phyloP scores from a whole-genome alignment of 2,329 filamentous ascomycete species.

The Helotiales sp. region DNA sequence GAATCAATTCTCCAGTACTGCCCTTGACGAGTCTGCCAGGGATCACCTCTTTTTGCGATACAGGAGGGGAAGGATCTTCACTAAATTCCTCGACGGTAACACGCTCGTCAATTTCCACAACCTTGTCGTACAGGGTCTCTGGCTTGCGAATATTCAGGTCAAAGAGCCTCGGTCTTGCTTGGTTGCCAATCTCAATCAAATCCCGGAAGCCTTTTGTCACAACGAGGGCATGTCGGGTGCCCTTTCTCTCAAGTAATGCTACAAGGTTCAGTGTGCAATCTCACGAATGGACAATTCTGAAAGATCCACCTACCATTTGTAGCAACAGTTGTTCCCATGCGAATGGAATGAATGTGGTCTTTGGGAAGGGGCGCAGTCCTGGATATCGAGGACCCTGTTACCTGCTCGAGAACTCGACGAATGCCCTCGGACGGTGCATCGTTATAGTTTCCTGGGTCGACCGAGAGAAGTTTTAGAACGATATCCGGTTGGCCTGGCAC shows the following conservation, averaged over 20 bases:
- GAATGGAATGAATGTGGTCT: conserved; percentile 60
- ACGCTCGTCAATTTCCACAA: neutral
- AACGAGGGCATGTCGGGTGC: conserved; percentile 68
- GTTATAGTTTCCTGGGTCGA: conserved; percentile 66
- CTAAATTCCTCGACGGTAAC: neutral
- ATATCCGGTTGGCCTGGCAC: conserved; percentile 50
- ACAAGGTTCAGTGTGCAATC: neutral
- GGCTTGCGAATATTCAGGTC: neutral
- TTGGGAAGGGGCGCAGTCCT: conserved; percentile 64
- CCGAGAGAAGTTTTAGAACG: conserved; percentile 72
- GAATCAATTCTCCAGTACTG: neutral
- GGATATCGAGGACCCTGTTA: conserved; percentile 58
- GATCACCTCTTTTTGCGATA: neutral
- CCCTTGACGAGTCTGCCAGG: neutral
- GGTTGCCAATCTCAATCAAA: conserved; percentile 69
- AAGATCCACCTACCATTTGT: conserved; percentile 53
- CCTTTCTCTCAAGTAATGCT: conserved; percentile 66
- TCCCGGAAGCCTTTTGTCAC: conserved; percentile 73
- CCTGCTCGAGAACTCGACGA: conserved; percentile 59
- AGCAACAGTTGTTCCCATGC: conserved; percentile 77
- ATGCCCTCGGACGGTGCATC: conserved; percentile 71
- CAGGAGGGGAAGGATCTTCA: neutral
- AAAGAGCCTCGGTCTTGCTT: conserved; percentile 66
- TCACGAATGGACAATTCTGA: neutral
- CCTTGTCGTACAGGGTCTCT: neutral